Conservation (phyloP, 306 rosid genomes). For the Prunus padus region DNA sequence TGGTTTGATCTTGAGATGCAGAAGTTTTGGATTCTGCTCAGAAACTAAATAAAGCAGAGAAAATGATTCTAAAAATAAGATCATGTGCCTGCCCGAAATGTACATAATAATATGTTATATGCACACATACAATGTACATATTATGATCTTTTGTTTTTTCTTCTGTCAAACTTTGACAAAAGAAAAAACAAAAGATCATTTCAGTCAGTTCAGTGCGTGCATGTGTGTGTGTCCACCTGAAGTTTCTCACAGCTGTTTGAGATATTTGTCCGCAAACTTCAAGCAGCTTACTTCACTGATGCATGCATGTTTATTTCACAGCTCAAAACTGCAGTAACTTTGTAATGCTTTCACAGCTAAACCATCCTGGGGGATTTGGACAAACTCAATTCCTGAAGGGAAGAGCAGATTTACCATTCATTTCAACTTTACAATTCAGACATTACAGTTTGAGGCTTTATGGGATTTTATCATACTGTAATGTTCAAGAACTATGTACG, state of each 20-base stretch:
- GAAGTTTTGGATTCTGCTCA: not conserved
- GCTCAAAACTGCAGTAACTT: not conserved
- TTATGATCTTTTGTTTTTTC: not conserved
- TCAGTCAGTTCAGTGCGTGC: too few species aligned
- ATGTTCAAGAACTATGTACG: slow-evolving; percentile 31
- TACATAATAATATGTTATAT: not conserved
- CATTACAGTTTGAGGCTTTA: slow-evolving; percentile 28
- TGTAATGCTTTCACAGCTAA: not conserved
- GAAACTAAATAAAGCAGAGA: not conserved
- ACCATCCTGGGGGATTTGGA: not conserved
- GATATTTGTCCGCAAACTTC: too few species aligned
- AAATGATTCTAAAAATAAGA: not conserved
- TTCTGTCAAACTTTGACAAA: too few species aligned
- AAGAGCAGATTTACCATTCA: slow-evolving; percentile 4
- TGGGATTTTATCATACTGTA: slow-evolving; percentile 20
- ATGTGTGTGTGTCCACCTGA: too few species aligned
- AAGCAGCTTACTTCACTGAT: too few species aligned
- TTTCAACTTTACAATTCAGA: slow-evolving; percentile 21
- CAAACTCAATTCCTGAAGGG: not conserved
- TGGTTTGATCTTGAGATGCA: not conserved
- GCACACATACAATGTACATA: not conserved
- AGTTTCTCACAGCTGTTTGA: too few species aligned
- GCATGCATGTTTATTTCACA: not conserved
- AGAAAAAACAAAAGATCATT: too few species aligned
- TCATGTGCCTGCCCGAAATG: too few species aligned